A percentile compares a stretch with the other conserved stretches of the same genome.
phyloP scores from a whole-genome alignment of 805 yeast species.

The Zygotorulaspora florentina region DNA sequence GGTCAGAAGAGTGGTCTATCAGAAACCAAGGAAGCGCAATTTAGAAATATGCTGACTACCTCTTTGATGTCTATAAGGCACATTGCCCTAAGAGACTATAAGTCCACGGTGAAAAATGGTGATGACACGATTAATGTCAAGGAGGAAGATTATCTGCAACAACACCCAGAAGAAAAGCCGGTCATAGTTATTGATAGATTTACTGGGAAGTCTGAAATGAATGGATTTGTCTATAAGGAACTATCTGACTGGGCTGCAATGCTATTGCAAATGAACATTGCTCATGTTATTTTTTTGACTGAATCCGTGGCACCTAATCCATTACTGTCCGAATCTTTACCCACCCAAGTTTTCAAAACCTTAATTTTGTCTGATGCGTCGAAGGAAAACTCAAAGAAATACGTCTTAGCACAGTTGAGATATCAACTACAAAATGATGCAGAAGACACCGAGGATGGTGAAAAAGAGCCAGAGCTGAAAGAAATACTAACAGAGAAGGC shows the following conservation, averaged over 20 bases:
- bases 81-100: slow-evolving; percentile 49
- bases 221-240: slow-evolving; percentile 64
- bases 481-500: slow-evolving; percentile 18
- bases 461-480: slow-evolving; percentile 19
- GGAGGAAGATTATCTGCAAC: slow-evolving; percentile 79
- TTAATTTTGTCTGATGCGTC: slow-evolving; percentile 80
- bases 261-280: slow-evolving; percentile 69
- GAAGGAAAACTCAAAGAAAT: slow-evolving; percentile 59
- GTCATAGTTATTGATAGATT: slow-evolving; percentile 79
- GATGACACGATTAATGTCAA: slow-evolving; percentile 40
- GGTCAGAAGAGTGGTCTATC: slow-evolving; percentile 92
- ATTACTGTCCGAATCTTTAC: slow-evolving; percentile 64
- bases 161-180: slow-evolving; percentile 81
- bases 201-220: slow-evolving; percentile 52
- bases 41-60: slow-evolving; percentile 72
- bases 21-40: slow-evolving; percentile 76
- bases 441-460: slow-evolving; percentile 28
- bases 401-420: slow-evolving; percentile 54
- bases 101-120: slow-evolving; percentile 31
- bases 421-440: slow-evolving; percentile 15
- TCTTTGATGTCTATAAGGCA: slow-evolving; percentile 70
- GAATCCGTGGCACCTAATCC: slow-evolving; percentile 78
- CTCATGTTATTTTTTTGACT: slow-evolving; percentile 86
- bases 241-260: slow-evolving; percentile 87
- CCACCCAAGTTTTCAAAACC: slow-evolving; percentile 80